Evolutionary conservation across 1,284 basidiomycete genomes (phyloP).

Genomic region (Sanghuangporus baumii): DNA sequence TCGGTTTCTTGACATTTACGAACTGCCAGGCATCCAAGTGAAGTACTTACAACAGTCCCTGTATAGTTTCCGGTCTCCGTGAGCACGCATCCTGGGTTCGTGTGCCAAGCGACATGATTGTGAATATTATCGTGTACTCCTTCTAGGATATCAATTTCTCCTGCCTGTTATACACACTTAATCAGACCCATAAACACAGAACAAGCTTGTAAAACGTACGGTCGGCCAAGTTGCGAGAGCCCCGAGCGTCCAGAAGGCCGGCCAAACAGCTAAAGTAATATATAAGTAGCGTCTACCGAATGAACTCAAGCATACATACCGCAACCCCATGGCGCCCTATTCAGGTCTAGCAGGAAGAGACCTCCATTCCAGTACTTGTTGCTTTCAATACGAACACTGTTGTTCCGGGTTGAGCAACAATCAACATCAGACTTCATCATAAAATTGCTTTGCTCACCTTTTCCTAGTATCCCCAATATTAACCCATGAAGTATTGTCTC

Average conservation of each 20-base stretch:
- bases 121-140: constrained; percentile 72
- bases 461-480: constrained; percentile 44
- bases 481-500: constrained; percentile 57
- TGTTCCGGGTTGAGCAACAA: not conserved
- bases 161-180: constrained; percentile 35
- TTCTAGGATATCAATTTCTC: constrained; percentile 80
- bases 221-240: constrained; percentile 47
- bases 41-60: constrained; percentile 48
- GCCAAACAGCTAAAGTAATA: constrained; percentile 48
- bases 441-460: constrained; percentile 38
- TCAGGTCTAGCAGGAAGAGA: constrained; percentile 64
- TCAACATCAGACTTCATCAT: not conserved
- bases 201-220: constrained; percentile 28
- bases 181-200: not conserved
- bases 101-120: constrained; percentile 73
- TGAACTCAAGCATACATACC: constrained; percentile 34
- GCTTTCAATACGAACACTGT: constrained; percentile 57
- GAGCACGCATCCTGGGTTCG: constrained; percentile 11
- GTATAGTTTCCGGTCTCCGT: constrained; percentile 46
- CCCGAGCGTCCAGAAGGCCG: constrained; percentile 58
- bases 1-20: not conserved
- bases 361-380: constrained; percentile 54
- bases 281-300: not conserved
- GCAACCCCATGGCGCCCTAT: constrained; percentile 67
- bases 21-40: not conserved